Conservation (phyloP, 805 yeast genomes). For the Henningerozyma blattae region DNA sequence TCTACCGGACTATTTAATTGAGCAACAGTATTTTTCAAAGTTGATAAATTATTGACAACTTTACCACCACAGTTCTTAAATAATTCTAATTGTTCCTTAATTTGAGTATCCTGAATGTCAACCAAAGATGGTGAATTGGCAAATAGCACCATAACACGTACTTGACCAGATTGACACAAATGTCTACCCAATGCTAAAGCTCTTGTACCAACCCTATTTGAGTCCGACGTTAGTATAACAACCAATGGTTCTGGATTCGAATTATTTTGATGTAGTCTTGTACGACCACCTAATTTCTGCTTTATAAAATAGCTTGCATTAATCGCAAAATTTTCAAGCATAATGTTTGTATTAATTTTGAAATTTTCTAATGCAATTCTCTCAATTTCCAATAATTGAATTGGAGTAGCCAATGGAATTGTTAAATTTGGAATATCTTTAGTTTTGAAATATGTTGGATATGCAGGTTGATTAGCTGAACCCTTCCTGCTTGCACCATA, state of each 20-base stretch:
- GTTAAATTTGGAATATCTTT: slow-evolving; percentile 4
- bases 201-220: slow-evolving; percentile 55
- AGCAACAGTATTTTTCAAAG: slow-evolving; percentile 26
- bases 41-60: slow-evolving; percentile 29
- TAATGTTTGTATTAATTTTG: slow-evolving; percentile 31
- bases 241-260: slow-evolving; percentile 75
- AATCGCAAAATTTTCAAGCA: slow-evolving; percentile 58
- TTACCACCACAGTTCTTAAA: slow-evolving; percentile 63
- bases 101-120: slow-evolving; percentile 19
- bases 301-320: slow-evolving; percentile 51
- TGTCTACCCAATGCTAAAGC: slow-evolving; percentile 75
- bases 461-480: not conserved
- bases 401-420: slow-evolving; percentile 58
- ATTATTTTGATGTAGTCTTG: slow-evolving; percentile 50
- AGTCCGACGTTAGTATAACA: slow-evolving; percentile 56
- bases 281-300: slow-evolving; percentile 55
- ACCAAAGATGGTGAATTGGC: slow-evolving; percentile 13
- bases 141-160: slow-evolving; percentile 47
- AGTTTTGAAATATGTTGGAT: slow-evolving; percentile 4
- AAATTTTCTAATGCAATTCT: slow-evolving; percentile 43
- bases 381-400: slow-evolving; percentile 70
- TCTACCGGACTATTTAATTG: slow-evolving; percentile 65
- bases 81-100: slow-evolving; percentile 39
- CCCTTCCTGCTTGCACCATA: too few relatives aligned
- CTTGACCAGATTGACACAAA: slow-evolving; percentile 45